Base-by-base conservation (phyloP, 2,329 filamentous ascomycete species). In the Colletotrichum gigasporum region DNA sequence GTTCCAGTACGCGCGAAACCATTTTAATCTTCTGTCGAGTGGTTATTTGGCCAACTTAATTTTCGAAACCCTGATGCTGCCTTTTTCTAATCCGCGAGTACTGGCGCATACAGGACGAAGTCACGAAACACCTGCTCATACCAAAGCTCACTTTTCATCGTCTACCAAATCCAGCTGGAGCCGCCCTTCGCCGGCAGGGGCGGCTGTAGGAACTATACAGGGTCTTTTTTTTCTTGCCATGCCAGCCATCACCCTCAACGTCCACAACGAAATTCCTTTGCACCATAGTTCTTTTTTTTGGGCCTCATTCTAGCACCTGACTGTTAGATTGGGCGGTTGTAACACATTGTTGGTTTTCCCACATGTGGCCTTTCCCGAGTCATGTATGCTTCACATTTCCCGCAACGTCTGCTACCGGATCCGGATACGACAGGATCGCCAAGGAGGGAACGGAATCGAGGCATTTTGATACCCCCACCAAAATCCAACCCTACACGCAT, bases 51-150 rank as follows among this genome's bases (percentile, higher is more conserved):
- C 61, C 67, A 55, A 63, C 60, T 52, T 67, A 63, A 68, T 67
- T 63, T 65, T 67, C 62, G 50, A 67, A 59, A 32, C 39, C 65
- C 65, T 57, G 53, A 41, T 63, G 58, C 53, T 48, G 63, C 58
- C 57, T 45, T 63, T 63, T 51, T 63, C 58, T 67, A 66, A 66
- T 67, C 57, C 66, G 58, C 66, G 54, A 67, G 63, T 63, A 63
- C 63, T 60, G 66, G 57, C 63, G 64, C 58, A 60, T 39, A 50
- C 65, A 67, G 65, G 65, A 67, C 61, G 65, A 67, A 65, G 61
- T 67, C 65, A 67, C 65, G 65, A 67, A 58, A 67, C 62, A 64
- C 53, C 61, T 57, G 62, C 61, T 65, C 55, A 65, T 67, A 67
- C 65, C 44, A 65, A 61, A 55, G 41, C 51, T 59, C 63, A 44